These are phyloP conservation scores for Leccinellum luteum DNA, from an alignment of 768 basidiomycete genomes.

Conservation along the genomic window DNA sequence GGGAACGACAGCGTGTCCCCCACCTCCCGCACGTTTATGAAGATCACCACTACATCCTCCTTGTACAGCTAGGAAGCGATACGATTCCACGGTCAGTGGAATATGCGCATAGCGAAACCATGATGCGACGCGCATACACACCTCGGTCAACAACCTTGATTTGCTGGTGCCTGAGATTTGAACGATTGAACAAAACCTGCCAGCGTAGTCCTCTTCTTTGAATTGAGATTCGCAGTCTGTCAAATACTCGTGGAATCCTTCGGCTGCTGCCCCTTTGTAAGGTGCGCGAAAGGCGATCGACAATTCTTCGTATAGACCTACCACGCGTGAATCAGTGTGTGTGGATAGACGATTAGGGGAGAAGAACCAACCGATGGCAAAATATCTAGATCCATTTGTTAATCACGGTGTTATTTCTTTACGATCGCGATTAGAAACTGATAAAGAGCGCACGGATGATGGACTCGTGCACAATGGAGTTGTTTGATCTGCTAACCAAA, in stretches of 20 bases:
- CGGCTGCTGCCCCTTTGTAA: neutral
- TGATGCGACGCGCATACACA: neutral
- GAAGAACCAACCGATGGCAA: neutral
- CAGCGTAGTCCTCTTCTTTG: neutral
- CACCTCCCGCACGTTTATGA: neutral
- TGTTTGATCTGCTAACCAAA: neutral
- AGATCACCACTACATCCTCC: neutral
- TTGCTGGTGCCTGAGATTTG: conserved; percentile 2
- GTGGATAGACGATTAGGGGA: neutral
- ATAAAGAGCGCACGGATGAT: neutral
- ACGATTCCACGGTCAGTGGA: neutral
- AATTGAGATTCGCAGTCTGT: conserved; percentile 1
- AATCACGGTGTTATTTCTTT: neutral
- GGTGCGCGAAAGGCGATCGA: neutral
- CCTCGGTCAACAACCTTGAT: conserved; percentile 4
- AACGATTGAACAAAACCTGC: conserved; percentile 4
- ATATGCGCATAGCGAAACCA: neutral
- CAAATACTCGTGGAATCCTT: conserved; percentile 9
- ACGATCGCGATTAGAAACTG: neutral
- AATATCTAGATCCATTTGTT: neutral
- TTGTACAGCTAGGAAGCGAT: neutral
- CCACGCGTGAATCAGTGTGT: neutral
- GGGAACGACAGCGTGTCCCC: neutral
- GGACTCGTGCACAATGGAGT: neutral
- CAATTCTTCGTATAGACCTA: neutral